A percentile compares a stretch with the other conserved stretches of the same genome.
phyloP scores from a whole-genome alignment of 2,329 filamentous ascomycete species.

The Emmonsia crescens region DNA sequence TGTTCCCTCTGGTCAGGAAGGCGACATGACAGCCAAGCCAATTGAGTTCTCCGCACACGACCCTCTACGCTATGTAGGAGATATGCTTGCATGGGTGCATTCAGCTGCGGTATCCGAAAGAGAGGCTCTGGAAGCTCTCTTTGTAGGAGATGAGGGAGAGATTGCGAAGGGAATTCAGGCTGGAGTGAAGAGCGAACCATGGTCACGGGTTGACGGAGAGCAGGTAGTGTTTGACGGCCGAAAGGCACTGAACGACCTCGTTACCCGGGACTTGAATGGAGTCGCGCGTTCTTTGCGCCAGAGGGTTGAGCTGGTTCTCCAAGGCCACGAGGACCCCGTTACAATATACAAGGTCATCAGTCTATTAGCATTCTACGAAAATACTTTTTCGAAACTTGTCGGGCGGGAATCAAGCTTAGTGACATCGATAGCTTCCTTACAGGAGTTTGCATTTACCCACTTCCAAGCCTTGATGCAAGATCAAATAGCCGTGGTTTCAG shows the following conservation, averaged over 20 bases:
- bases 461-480: conserved; percentile 76
- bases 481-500: conserved; percentile 51
- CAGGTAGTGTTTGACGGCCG: conserved; percentile 62
- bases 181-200: conserved; percentile 72
- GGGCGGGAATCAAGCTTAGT: conserved; percentile 58
- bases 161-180: conserved; percentile 72
- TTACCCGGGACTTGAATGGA: conserved; percentile 73
- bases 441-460: conserved; percentile 67
- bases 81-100: conserved; percentile 97
- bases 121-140: conserved; percentile 82
- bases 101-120: conserved; percentile 88
- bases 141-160: conserved; percentile 81
- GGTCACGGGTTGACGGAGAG: conserved; percentile 56
- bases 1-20: conserved; percentile 45
- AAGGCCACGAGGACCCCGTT: conserved; percentile 82
- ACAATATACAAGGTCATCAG: conserved; percentile 84
- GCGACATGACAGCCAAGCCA: conserved; percentile 61
- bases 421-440: conserved; percentile 56
- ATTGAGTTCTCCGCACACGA: conserved; percentile 94
- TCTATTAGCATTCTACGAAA: conserved; percentile 75
- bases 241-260: conserved; percentile 71
- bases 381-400: conserved; percentile 72
- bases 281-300: conserved; percentile 79
- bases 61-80: conserved; percentile 78
- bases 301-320: conserved; percentile 80